Base-by-base conservation (phyloP, 305 asterid genomes). In the Caryopteris hybrid region DNA sequence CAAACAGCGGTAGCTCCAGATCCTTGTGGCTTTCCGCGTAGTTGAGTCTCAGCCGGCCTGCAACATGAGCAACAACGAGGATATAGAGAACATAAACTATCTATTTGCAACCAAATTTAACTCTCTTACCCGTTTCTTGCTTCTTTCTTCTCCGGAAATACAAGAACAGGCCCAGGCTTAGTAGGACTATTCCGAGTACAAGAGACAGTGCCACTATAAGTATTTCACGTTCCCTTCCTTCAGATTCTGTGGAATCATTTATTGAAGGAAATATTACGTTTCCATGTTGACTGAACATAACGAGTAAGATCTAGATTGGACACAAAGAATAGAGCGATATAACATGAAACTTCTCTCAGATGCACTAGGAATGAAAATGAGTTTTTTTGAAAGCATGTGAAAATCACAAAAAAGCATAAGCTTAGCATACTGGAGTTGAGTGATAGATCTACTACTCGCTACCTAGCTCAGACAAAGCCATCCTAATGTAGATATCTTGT, bases 381-480 rank as follows among this genome's bases (percentile, higher is more conserved):
- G n/a, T n/a, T n/a, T n/a, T n/a, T n/a, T n/a, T n/a, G n/a, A n/a
- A n/a, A n/a, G n/a, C n/a, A n/a, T n/a, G n/a, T n/a, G n/a, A n/a
- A n/a, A n/a, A n/a, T n/a, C n/a, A n/a, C n/a, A n/a, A n/a, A n/a
- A n/a, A n/a, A n/a, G n/a, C n/a, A n/a, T n/a, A n/a, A n/a, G n/a
- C n/a, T n/a, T n/a, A n/a, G n/a, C 8, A 25, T 25, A 25, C 4
- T 25, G 4, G 2, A 25, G 31, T 2, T 4, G 4, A 25, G 2
- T 1, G 4, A 25, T 25, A 25, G 4, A 33, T 33, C 4, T 6
- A 1, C 39, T 33, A 33, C 5, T 3, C 17, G n/a, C 36, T 69
- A 80, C 82, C 80, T 38, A 63, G 64, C 71, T 77, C 82, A 2
- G 82, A 68, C 22, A 79, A 75, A 18, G 78, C 69, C 69, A 80